phyloP scores from a whole-genome alignment of 1,139 yeast genomes.

The Suhomyces kunorum region DNA sequence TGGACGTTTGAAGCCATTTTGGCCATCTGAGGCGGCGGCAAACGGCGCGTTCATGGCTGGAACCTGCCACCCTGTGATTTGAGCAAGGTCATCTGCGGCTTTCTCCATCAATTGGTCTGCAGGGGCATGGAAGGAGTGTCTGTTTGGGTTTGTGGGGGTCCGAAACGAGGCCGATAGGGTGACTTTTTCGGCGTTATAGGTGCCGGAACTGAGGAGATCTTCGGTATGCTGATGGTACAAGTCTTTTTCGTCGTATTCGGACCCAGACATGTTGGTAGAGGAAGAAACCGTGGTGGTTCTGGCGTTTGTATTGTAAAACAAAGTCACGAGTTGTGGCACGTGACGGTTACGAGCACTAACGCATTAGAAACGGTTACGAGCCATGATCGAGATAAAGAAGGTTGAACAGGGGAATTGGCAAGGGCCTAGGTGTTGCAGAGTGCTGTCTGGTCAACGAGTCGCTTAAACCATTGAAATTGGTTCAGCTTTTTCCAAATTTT shows the following conservation, averaged over 20 bases:
- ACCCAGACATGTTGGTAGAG: not conserved
- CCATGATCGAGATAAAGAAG: not conserved
- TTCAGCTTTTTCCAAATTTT: no score
- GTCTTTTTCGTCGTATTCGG: conserved; percentile 6
- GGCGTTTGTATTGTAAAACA: not conserved
- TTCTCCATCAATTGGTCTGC: not conserved
- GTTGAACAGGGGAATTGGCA: no score
- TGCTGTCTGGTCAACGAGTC: no score
- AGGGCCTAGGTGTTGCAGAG: no score
- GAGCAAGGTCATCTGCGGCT: conserved; percentile 1
- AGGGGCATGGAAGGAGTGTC: conserved; percentile 3
- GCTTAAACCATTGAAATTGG: no score
- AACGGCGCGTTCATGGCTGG: conserved; percentile 4
- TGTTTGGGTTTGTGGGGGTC: not conserved
- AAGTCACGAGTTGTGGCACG: conserved; percentile 1
- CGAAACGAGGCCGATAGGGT: not conserved
- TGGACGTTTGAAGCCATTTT: not conserved
- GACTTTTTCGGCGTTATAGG: not conserved
- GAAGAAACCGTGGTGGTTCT: conserved; percentile 6
- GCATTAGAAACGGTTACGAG: not conserved
- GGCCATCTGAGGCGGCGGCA: not conserved
- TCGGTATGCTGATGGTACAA: conserved; percentile 5
- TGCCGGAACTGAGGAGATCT: conserved; percentile 3
- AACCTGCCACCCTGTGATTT: conserved; percentile 1
- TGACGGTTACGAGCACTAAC: not conserved